Evolutionary conservation across 495 filamentous ascomycete species (phyloP), one percentile per base, ranked within the genome.

Genomic region (Tuber borchii): DNA sequence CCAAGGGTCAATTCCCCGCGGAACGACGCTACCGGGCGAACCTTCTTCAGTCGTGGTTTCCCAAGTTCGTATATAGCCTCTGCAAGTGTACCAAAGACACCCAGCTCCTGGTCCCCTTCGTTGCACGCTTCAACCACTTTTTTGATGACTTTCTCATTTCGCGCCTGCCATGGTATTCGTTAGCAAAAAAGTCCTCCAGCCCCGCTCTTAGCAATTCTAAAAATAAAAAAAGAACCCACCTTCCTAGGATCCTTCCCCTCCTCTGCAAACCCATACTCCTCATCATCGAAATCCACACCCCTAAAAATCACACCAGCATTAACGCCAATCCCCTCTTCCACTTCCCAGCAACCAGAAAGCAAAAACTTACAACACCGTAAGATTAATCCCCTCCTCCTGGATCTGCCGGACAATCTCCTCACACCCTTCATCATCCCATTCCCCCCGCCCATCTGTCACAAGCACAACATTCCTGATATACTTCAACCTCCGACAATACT

Each of bases 231-330:
- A n/a, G 1, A 12, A 61, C 69, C 44, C 78, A 90, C 88, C 87
- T 97, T 97, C 74, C 83, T 76, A 4, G 79, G 75, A 71, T 89
- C 86, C 84, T 99, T 99, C 79, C 92, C 89, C 84, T 99, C 95
- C 86, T 99, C 95, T 83, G 95, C 96, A 81, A 93, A 91, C 42
- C 94, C 94, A 81, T 90, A 97, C 44, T 97, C 94, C 6, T 90
- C 82, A 85, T 97, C 96, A 79, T 99, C 94, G 83, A 98, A 98
- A 84, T 99, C 95, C 40, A 94, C 88, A 10, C 95, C 95, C 72
- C 93, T 97, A 77, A 20, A n/a, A 9, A 51, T 61, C 48, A 42
- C 20, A 56, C 8, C 34, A 39, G 51, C 31, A 39, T 43, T 14
- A 69, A 39, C 31, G 17, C 37, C 51, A 76, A 8, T 51, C 17